phyloP scores from a whole-genome alignment of 2,329 filamentous ascomycete genomes.

The Neoascochyta sp. region DNA sequence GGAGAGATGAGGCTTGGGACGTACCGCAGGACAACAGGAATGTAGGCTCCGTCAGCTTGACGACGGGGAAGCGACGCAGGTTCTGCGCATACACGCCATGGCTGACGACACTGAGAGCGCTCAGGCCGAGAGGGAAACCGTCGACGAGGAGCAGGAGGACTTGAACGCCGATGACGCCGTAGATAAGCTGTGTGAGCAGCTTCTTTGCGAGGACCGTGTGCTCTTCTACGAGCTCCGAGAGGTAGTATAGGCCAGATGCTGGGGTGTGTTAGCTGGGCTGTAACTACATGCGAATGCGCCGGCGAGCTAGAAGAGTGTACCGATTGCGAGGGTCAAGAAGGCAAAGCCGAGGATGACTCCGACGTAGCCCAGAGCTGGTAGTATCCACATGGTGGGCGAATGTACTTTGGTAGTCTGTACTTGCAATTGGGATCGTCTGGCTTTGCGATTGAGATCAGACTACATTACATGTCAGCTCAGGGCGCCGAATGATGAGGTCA shows the following conservation, averaged over 20 bases:
- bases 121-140: slow-evolving; percentile 74
- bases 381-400: slow-evolving; percentile 82
- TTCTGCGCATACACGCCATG: slow-evolving; percentile 88
- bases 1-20: slow-evolving; percentile 22
- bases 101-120: slow-evolving; percentile 69
- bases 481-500: slow-evolving; percentile 29
- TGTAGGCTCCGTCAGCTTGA: slow-evolving; percentile 81
- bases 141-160: slow-evolving; percentile 73
- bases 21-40: slow-evolving; percentile 80
- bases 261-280: slow-evolving; percentile 4
- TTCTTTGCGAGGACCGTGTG: slow-evolving; percentile 91
- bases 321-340: slow-evolving; percentile 91
- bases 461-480: no score
- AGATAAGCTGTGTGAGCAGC: slow-evolving; percentile 80
- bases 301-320: slow-evolving; percentile 43
- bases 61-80: slow-evolving; percentile 69
- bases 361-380: slow-evolving; percentile 85
- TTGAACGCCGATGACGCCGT: slow-evolving; percentile 72
- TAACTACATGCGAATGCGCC: slow-evolving; percentile 1
- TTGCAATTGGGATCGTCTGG: no score
- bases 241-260: slow-evolving; percentile 98
- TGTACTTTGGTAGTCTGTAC: no score
- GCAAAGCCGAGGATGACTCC: slow-evolving; percentile 85
- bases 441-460: no score
- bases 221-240: slow-evolving; percentile 96